A percentile compares a stretch with the other conserved stretches of the same genome.
Evolutionary conservation across 768 basidiomycete species (phyloP).

Genomic region (Pleurotus sapidus): DNA sequence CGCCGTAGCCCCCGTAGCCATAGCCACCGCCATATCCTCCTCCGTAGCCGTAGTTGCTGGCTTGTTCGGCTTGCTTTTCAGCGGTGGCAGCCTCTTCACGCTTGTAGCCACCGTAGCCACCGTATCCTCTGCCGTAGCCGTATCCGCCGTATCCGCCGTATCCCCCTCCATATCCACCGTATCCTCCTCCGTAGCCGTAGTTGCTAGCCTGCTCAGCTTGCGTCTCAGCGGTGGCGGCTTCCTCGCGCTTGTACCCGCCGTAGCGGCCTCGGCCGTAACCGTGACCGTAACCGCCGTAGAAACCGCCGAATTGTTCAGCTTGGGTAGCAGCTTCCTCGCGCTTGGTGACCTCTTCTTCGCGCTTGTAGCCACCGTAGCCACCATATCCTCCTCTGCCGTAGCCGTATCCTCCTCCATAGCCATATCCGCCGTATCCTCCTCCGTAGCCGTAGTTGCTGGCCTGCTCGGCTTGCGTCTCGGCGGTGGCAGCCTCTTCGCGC

Average conservation of each 20-base stretch:
- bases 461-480: not conserved
- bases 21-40: not conserved
- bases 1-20: not conserved
- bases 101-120: constrained; percentile 3
- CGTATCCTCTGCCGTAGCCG: not conserved
- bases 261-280: not conserved
- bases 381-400: not conserved
- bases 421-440: not conserved
- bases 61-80: not conserved
- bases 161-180: not conserved
- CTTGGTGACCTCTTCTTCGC: not conserved
- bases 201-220: not conserved
- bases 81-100: constrained; percentile 2
- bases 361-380: not conserved
- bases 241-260: constrained; percentile 2
- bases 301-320: not conserved
- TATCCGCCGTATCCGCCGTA: not conserved
- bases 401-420: not conserved
- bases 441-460: constrained; percentile 1
- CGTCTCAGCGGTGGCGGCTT: not conserved
- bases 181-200: constrained; percentile 3
- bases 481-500: constrained; percentile 5
- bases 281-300: not conserved
- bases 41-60: not conserved
- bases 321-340: not conserved